Percentiles rank a stretch among this genome's conserved stretches.
phyloP scores from a whole-genome alignment of 2,329 filamentous ascomycete species.

The Cladophialophora psammophila region DNA sequence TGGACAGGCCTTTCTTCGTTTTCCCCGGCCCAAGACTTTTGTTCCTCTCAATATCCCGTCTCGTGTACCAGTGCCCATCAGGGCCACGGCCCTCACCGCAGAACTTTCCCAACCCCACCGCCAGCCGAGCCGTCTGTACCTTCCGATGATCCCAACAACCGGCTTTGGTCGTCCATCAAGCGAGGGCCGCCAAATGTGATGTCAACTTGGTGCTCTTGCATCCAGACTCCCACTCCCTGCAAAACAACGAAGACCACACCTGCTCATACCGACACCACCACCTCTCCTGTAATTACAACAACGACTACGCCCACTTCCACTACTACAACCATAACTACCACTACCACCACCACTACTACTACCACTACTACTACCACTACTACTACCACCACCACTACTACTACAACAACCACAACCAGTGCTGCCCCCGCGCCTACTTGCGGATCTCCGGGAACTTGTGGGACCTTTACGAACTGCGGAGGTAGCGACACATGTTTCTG shows the following conservation, averaged over 20 bases:
- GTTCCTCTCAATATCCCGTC: background rate
- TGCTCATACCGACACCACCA: background rate
- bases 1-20: background rate
- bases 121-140: no score
- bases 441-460: background rate
- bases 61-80: background rate
- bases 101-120: no score
- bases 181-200: background rate
- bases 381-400: no score
- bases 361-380: background rate
- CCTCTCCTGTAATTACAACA: background rate
- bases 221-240: background rate
- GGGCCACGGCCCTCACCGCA: no score
- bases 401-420: no score
- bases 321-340: background rate
- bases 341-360: background rate
- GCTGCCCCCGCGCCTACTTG: background rate
- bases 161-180: background rate
- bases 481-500: background rate
- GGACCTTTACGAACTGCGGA: background rate
- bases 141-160: no score
- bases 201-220: background rate
- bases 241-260: background rate
- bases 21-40: background rate
- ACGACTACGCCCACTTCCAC: background rate